Percentiles rank a stretch among this genome's conserved stretches.
Evolutionary conservation across 306 rosid genomes (phyloP).

Genomic region (Hylodesmum podocarpum): DNA sequence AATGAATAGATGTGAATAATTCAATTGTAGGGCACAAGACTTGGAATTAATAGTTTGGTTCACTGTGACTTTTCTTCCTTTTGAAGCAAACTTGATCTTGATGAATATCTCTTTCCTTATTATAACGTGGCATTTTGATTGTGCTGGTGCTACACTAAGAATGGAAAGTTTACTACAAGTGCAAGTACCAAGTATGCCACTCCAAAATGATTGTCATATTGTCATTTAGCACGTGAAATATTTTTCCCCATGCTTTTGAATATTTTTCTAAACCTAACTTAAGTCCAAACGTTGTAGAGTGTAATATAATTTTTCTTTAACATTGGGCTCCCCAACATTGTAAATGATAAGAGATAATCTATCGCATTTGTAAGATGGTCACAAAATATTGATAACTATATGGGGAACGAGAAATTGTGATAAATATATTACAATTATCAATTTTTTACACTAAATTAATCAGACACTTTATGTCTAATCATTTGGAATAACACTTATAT

Average conservation of each 20-base stretch:
- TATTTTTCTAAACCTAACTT: too few relatives aligned
- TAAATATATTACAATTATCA: too few relatives aligned
- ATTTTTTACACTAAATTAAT: too few relatives aligned
- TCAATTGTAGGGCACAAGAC: not conserved
- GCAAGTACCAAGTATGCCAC: not conserved
- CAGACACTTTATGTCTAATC: too few relatives aligned
- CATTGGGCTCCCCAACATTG: too few relatives aligned
- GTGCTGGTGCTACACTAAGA: not conserved
- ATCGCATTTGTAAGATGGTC: too few relatives aligned
- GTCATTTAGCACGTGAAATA: not conserved
- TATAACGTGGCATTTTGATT: not conserved
- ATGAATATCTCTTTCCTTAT: not conserved
- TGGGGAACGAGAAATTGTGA: too few relatives aligned
- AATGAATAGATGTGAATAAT: not conserved
- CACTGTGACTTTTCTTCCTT: slow-evolving; percentile 2
- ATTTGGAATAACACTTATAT: too few relatives aligned
- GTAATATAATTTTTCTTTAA: too few relatives aligned
- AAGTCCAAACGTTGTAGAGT: too few relatives aligned
- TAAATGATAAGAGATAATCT: too few relatives aligned
- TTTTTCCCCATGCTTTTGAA: not conserved
- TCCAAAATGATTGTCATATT: not conserved
- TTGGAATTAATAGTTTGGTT: slow-evolving; percentile 7
- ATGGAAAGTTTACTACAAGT: not conserved
- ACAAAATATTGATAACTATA: too few relatives aligned
- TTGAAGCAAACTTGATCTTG: not conserved